Percentiles rank a stretch among this genome's conserved stretches.
Conservation (phyloP, 257 asterid species). For the Jaltomata sinuosa region DNA sequence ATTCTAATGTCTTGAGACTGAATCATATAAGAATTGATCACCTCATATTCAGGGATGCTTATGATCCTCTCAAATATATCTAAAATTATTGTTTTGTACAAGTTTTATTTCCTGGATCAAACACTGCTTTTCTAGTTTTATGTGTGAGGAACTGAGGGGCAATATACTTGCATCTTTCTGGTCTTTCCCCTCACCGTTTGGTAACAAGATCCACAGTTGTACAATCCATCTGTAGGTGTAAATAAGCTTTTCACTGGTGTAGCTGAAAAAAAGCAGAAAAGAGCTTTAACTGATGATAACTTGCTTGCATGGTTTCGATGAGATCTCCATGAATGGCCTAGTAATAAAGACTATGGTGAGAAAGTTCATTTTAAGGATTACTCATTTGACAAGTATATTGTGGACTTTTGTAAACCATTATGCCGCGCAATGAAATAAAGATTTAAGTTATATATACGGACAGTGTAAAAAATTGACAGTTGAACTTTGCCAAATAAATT, state of each 20-base stretch:
- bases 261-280: too few relatives aligned
- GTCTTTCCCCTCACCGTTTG: neutral
- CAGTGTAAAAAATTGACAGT: too few relatives aligned
- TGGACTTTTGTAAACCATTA: too few relatives aligned
- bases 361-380: too few relatives aligned
- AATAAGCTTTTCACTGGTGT: neutral
- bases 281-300: neutral
- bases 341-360: too few relatives aligned
- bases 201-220: neutral
- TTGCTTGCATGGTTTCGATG: too few relatives aligned
- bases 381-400: too few relatives aligned
- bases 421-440: too few relatives aligned
- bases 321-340: too few relatives aligned
- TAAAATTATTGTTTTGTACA: neutral
- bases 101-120: neutral
- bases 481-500: neutral
- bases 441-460: too few relatives aligned
- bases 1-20: neutral
- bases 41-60: neutral
- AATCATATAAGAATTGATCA: neutral
- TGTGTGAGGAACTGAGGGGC: neutral
- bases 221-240: neutral
- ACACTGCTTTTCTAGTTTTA: neutral
- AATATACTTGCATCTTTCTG: neutral
- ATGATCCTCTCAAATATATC: neutral